Evolutionary conservation across 148 eudicot genomes (phyloP), one percentile per base, ranked within the genome.

Genomic region (Amaranthus hypochondriacus): DNA sequence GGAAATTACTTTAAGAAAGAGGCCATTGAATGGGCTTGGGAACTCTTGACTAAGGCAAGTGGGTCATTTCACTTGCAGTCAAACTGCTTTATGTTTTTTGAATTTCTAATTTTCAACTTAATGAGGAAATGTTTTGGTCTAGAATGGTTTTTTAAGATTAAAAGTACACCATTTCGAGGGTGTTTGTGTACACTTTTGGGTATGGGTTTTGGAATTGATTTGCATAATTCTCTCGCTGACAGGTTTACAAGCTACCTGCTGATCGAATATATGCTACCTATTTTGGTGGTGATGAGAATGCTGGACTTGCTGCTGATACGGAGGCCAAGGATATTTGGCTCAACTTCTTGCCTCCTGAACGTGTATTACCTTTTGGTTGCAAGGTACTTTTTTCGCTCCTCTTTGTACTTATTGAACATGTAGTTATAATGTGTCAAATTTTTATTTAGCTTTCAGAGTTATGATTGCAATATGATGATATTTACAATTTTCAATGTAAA

Each of bases 1-100:
- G 99, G 99, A 56, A 88, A 95, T 76, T 95, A 95, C 74, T 95
- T 95, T 60, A 95, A 95, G 84, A 76, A 74, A 10, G 97, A 95
- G 78, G 99, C 97, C 53, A 92, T 95, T 78, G 84, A 71, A 77
- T 95, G 90, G 89, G 99, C 99, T 13, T 92, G 94, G 96, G 99
- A 95, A 74, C 92, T 95, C 73, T 87, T 95, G 18, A 95, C 96
- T 51, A 67, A 86, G 94, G 99, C 78, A 81, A 82, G 77, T 70
- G 18, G 73, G 12, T 56, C 50, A n/a, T 10, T 14, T 28, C 9
- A 3, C 21, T 44, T 54, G 28, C 44, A 18, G 43, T 75, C 42
- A 48, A 4, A 8, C 7, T 5, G 18, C 39, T 28, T 57, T 57
- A 5, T 48, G 5, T 9, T 55, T 3, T 60, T 47, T 57, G 18